Percentiles rank a stretch among this genome's conserved stretches.
phyloP scores from a whole-genome alignment of 225 moss, liverwort and hornwort genomes.

The Ulota crispa region DNA sequence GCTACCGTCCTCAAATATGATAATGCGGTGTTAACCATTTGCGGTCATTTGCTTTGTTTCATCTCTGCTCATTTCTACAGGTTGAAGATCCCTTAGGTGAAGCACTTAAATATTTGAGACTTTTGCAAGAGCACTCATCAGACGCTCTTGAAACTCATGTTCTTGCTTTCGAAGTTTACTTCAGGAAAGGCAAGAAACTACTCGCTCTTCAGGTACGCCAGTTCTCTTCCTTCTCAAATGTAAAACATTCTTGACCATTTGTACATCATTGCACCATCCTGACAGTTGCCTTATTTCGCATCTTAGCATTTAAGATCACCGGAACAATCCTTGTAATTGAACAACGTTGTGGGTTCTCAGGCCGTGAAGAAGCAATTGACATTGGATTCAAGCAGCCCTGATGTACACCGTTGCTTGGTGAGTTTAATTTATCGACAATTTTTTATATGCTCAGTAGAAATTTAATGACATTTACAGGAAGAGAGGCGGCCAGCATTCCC shows the following conservation, averaged over 20 bases:
- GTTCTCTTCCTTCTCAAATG: background rate
- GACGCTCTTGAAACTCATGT: conserved; percentile 84
- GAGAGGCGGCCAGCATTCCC: background rate
- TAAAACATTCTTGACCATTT: background rate
- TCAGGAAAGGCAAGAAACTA: conserved; percentile 83
- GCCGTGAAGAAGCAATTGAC: conserved; percentile 89
- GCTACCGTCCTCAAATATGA: background rate
- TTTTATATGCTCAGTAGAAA: background rate
- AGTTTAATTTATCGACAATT: conserved; percentile 8
- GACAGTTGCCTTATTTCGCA: background rate
- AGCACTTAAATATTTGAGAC: conserved; percentile 82
- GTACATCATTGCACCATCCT: background rate
- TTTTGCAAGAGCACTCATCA: conserved; percentile 89
- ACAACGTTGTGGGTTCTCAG: conserved; percentile 30
- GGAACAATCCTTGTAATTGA: conserved; percentile 1
- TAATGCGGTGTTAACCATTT: background rate
- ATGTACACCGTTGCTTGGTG: conserved; percentile 82
- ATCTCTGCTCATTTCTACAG: conserved; percentile 40
- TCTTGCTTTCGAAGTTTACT: conserved; percentile 93
- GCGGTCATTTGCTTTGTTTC: background rate
- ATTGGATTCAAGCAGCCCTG: conserved; percentile 69
- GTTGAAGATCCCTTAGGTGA: conserved; percentile 87
- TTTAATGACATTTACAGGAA: background rate
- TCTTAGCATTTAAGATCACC: background rate
- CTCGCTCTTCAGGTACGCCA: conserved; percentile 75